Base-by-base conservation (phyloP, 2,329 filamentous ascomycete genomes). In the Microdochium trichocladiopsis region DNA sequence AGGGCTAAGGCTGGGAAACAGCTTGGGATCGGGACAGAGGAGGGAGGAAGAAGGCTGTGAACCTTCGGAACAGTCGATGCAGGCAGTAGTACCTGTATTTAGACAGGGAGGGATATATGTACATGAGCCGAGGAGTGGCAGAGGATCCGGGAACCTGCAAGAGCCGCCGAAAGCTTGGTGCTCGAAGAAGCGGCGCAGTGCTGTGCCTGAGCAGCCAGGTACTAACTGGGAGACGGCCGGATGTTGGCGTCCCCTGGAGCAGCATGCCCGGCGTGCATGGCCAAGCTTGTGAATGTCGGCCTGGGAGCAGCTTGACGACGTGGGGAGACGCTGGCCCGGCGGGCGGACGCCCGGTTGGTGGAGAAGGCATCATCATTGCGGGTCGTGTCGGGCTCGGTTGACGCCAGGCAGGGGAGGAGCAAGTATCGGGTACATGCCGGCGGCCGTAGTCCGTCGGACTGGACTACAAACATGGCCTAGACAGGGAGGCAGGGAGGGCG, bases 221-320 rank as follows among this genome's bases (percentile, higher is more conserved):
- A 31, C 18, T 22, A 11, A 18, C 4, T 23, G 41, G 16, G 18
- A 18, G 41, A 5, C 5, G 41, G 41, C 41, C 12, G 33, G 33
- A 18, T 8, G 6, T 23, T 9, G 21, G 14, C 16, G 33, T n/a
- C 33, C 12, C 9, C 12, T 22, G 16, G 41, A 9, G 12, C 22
- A 12, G 41, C n/a, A 8, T 45, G 41, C 41, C 41, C 3, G 6
- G 14, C n/a, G 41, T 18, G 41, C 41, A 45, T 6, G 21, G 41
- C 41, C 41, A 45, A 45, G 41, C 41, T 23, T 45, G 41, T 45
- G 41, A n/a, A n/a, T n/a, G n/a, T n/a, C n/a, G n/a, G n/a, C n/a
- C n/a, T n/a, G n/a, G n/a, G n/a, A n/a, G n/a, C n/a, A n/a, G n/a
- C n/a, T n/a, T n/a, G n/a, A n/a, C n/a, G n/a, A n/a, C n/a, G n/a